Base-by-base conservation (phyloP, 2,329 filamentous ascomycete genomes). In the Apiospora rasikravindrae region DNA sequence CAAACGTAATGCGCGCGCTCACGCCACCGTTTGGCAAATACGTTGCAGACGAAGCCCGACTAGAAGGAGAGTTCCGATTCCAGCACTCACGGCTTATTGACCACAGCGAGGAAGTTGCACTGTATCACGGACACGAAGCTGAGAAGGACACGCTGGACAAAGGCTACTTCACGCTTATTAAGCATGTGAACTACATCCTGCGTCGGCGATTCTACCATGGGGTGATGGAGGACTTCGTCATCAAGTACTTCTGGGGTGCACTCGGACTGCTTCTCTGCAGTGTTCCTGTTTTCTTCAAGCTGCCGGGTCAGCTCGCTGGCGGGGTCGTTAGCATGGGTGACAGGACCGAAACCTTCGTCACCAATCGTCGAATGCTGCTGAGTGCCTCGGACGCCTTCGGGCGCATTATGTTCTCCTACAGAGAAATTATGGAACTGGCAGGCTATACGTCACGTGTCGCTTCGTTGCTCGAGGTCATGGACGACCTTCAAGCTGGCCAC, bases 161-260 rank as follows among this genome's bases (percentile, higher is more conserved):
- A 84, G 96, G 96, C 22, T 99, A 99, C 83, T 99, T 99, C 80
- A 99, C 96, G 1, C 88, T 99, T 49, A 99, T 99, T 85, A 98
- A 98, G 84, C 96, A 99, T 83, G 96, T 99, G 80, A 99, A 99
- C 82, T 92, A 97, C 79, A 98, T 98, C 75, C 84, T 99, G 74
- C 89, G 95, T 51, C 88, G 94, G 74, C 90, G 96, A 68, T 93
- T 99, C 81, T 98, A 98, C 82, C 96, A 99, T 81, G 96, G 95
- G n/a, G 92, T 99, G 78, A 98, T 98, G 96, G 96, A 99, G 81
- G 96, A 99, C 82, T 99, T 98, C 82, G 94, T 98, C 72, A 98
- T 99, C 83, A 99, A 99, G 83, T 99, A 99, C 81, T 96, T 98
- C 83, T 99, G 96, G 96, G 96, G 96, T 53, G 96, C 96, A 2